These are phyloP conservation scores for Trichophyton mentagrophytes DNA, from an alignment of 2,329 filamentous ascomycete genomes.

Conservation along the genomic window DNA sequence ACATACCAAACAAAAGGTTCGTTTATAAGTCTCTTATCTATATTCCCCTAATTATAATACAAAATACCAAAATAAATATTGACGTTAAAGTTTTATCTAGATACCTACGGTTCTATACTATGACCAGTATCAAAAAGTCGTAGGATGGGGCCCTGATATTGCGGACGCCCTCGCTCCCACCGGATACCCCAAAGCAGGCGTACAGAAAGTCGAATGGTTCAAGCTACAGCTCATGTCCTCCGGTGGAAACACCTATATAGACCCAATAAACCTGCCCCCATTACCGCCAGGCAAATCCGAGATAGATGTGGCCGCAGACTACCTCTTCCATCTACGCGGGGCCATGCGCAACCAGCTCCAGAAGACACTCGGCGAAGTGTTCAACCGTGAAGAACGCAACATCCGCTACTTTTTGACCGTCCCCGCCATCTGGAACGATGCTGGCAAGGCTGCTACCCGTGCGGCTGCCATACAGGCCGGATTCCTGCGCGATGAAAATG, in stretches of 20 bases:
- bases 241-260: constrained; percentile 87
- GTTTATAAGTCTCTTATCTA: background rate
- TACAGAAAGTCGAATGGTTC: constrained; percentile 99
- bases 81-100: constrained; percentile 34
- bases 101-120: constrained; percentile 99
- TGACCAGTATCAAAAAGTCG: constrained; percentile 97
- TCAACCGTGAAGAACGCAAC: constrained; percentile 94
- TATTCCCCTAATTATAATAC: no score
- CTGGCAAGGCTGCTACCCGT: constrained; percentile 90
- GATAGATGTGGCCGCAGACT: constrained; percentile 98
- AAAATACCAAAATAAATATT: background rate
- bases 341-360: constrained; percentile 92
- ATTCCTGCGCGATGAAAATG: constrained; percentile 92
- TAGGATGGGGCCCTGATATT: constrained; percentile 98
- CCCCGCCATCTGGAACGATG: constrained; percentile 99
- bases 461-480: constrained; percentile 93
- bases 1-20: constrained; percentile 95
- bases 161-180: constrained; percentile 92
- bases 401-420: constrained; percentile 97
- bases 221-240: constrained; percentile 98
- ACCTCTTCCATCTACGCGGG: constrained; percentile 93
- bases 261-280: constrained; percentile 95
- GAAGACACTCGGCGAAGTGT: constrained; percentile 93
- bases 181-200: constrained; percentile 91
- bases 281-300: constrained; percentile 96